Evolutionary conservation across 257 asterid species (phyloP), one percentile per base, ranked within the genome.

Genomic region (Fraxinus americana): DNA sequence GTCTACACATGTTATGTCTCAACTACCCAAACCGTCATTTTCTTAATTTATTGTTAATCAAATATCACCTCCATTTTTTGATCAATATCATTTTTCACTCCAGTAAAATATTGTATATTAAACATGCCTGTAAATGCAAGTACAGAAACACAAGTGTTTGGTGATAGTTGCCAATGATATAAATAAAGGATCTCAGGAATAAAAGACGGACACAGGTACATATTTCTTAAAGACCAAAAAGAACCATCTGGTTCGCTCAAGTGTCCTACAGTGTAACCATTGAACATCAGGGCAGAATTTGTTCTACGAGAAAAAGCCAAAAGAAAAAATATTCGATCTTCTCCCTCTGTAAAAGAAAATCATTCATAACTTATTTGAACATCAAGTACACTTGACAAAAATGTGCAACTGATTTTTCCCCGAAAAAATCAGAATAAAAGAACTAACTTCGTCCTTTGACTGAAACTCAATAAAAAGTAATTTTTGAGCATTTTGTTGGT

Each of bases 361-460:
- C 80, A 13, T 29, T 34, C 41, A 12, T 48, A 25, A 17, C 4
- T 39, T 38, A 75, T 72, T 72, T 75, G 66, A 66, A 71, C 69
- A 59, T 79, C 63, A 34, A 21, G 43, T 48, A 57, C 59, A 13
- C 71, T 34, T 1, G 21, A 48, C 38, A 14, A 7, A 70, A 69
- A 74, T 7, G 7, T 36, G 13, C 36, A 72, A 69, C 23, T 36
- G 27, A 69, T 76, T 76, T 50, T 39, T 0, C 35, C 38, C 72
- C 63, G 2, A 19, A 10, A 25, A 23, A 63, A 25, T 41, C 7
- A 10, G 23, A 57, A 67, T 67, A 71, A 35, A 25, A 74, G 54
- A 45, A 39, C 48, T 68, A 25, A 52, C 71, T 63, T 30, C 36
- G 11, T 75, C 63, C 35, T 70, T 70, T 59, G 63, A 78, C 72